phyloP scores from a whole-genome alignment of 495 filamentous ascomycete species.

The Pseudevernia furfuracea region DNA sequence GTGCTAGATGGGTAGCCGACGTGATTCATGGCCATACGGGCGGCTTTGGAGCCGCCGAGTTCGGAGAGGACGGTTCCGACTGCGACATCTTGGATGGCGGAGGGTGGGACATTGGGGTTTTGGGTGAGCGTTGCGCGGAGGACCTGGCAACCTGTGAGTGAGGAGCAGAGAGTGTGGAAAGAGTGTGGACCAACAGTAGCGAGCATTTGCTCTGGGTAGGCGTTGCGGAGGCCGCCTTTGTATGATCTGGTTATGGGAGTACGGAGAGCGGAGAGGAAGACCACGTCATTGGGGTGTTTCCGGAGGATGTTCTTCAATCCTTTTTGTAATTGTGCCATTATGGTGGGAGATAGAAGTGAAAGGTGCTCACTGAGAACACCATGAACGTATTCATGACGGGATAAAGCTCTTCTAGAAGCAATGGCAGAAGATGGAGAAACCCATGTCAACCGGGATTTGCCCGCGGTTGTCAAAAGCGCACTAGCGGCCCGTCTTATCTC shows the following conservation, averaged over 20 bases:
- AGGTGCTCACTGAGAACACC: background rate
- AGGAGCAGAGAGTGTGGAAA: background rate
- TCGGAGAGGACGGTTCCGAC: conserved; percentile 85
- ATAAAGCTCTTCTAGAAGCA: background rate
- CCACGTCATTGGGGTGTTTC: conserved; percentile 73
- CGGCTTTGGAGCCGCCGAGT: conserved; percentile 84
- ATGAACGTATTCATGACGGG: conserved; percentile 7
- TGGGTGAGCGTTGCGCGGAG: conserved; percentile 70
- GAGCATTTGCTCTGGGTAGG: conserved; percentile 86
- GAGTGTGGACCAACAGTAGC: conserved; percentile 41
- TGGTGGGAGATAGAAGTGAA: background rate
- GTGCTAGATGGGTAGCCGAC: conserved; percentile 67
- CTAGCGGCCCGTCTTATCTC: conserved; percentile 11
- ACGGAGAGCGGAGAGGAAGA: conserved; percentile 81
- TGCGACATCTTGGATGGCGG: conserved; percentile 67
- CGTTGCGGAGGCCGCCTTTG: conserved; percentile 77
- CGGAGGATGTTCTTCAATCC: conserved; percentile 70
- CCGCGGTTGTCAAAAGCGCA: conserved; percentile 7
- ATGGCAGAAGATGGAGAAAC: conserved; percentile 4
- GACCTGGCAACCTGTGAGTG: conserved; percentile 60
- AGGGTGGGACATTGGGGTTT: conserved; percentile 66
- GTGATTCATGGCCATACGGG: conserved; percentile 82
- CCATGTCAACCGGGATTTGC: conserved; percentile 11
- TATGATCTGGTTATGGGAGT: conserved; percentile 76
- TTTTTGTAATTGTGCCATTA: conserved; percentile 37